Percentiles rank a stretch among this genome's conserved stretches.
phyloP scores from a whole-genome alignment of 2,329 filamentous ascomycete species.

The Microcyclosporella mali region DNA sequence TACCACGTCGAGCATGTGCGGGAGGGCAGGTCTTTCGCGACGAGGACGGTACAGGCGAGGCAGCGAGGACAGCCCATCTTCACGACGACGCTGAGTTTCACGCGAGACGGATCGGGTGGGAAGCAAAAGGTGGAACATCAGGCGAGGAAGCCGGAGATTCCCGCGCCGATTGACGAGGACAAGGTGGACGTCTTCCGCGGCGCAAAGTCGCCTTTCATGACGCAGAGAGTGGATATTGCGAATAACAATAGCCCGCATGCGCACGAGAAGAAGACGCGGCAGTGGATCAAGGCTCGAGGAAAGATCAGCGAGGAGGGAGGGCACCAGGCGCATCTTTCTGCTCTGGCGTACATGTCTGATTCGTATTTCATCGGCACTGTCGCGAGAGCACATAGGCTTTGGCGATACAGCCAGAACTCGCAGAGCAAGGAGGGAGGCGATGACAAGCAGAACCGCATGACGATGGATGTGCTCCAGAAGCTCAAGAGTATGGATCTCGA shows the following conservation, averaged over 20 bases:
- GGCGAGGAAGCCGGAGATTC: constrained; percentile 44
- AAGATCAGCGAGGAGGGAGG: constrained; percentile 67
- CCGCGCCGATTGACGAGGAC: constrained; percentile 38
- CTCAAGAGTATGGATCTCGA: constrained; percentile 42
- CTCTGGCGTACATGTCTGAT: constrained; percentile 83
- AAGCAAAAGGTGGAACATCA: constrained; percentile 59
- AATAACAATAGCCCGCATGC: constrained; percentile 50
- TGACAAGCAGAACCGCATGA: constrained; percentile 19
- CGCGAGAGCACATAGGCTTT: constrained; percentile 70
- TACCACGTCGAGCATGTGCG: constrained; percentile 94
- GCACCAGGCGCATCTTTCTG: constrained; percentile 73
- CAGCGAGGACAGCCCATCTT: constrained; percentile 88
- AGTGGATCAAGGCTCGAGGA: constrained; percentile 70
- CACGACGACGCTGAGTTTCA: constrained; percentile 89
- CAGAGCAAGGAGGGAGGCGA: constrained; percentile 17
- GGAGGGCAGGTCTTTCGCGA: constrained; percentile 82
- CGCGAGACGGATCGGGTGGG: constrained; percentile 56
- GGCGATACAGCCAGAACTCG: constrained; percentile 53
- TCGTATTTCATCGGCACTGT: constrained; percentile 91
- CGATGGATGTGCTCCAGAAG: constrained; percentile 40
- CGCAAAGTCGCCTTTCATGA: constrained; percentile 51
- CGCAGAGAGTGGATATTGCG: constrained; percentile 50
- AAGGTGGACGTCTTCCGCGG: constrained; percentile 30
- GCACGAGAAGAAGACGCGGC: constrained; percentile 58
- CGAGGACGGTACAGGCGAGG: constrained; percentile 89